Conservation (phyloP, 2,329 filamentous ascomycete genomes). For the Sporothrix humicola region DNA sequence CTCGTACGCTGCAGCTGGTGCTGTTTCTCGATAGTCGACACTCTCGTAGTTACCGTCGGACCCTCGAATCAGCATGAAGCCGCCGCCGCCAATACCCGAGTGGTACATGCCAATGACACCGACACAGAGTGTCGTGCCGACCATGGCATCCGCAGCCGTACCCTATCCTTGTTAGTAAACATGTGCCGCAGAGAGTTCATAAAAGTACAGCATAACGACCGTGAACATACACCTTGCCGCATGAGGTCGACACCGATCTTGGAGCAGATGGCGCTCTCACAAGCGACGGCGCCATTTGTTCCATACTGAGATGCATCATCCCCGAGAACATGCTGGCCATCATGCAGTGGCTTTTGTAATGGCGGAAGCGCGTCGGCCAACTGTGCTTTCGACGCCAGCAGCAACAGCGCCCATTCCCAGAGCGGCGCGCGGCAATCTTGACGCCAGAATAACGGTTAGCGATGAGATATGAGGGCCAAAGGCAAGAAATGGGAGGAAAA, state of each 20-base stretch:
- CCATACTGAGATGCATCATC: conserved; percentile 11
- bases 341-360: conserved; percentile 32
- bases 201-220: too few relatives aligned
- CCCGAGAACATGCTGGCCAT: neutral
- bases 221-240: conserved; percentile 50
- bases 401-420: conserved; percentile 23
- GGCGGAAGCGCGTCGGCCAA: conserved; percentile 18
- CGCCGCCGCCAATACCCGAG: conserved; percentile 84
- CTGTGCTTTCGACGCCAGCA: conserved; percentile 29
- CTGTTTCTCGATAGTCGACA: conserved; percentile 88
- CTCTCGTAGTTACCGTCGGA: conserved; percentile 78
- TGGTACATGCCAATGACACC: conserved; percentile 80
- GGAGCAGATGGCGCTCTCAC: conserved; percentile 72
- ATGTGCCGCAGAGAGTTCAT: neutral
- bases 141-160: conserved; percentile 77
- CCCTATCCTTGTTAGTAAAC: conserved; percentile 52
- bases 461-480: neutral
- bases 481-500: too few relatives aligned
- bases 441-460: neutral
- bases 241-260: conserved; percentile 70
- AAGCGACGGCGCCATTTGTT: conserved; percentile 67
- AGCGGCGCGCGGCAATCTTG: conserved; percentile 3
- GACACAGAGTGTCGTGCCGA: conserved; percentile 76
- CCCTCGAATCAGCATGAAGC: conserved; percentile 82
- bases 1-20: conserved; percentile 78